Percentiles rank a stretch among this genome's conserved stretches.
These are phyloP conservation scores for Cercophora newfieldiana DNA, from an alignment of 495 filamentous ascomycete genomes.

Conservation along the genomic window DNA sequence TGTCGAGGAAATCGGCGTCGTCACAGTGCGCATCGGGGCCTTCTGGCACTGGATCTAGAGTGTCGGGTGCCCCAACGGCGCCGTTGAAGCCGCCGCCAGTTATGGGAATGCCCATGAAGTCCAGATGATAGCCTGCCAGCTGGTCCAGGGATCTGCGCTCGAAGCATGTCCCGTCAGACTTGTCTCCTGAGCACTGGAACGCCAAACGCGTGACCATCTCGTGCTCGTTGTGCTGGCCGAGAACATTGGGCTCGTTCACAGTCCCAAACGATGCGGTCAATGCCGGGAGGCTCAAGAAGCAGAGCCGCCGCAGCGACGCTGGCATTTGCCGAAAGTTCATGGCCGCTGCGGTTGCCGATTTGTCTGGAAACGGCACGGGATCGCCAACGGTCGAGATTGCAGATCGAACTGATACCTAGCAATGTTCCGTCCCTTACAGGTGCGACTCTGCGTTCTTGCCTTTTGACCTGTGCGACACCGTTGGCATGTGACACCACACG, in stretches of 20 bases:
- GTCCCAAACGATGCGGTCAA: conserved; percentile 25
- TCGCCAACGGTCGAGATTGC: no score
- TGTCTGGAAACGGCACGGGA: no score
- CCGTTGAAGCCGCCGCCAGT: conserved; percentile 29
- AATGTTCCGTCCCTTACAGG: no score
- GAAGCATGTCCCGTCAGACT: conserved; percentile 32
- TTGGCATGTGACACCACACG: no score
- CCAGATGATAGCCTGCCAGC: conserved; percentile 28
- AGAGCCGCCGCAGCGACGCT: background rate
- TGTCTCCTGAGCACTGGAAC: conserved; percentile 27
- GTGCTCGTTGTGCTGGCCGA: conserved; percentile 35
- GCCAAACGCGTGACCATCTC: conserved; percentile 35
- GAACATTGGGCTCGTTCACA: conserved; percentile 28
- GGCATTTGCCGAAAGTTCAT: background rate
- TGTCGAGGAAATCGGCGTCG: conserved; percentile 33
- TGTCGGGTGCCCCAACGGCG: conserved; percentile 32
- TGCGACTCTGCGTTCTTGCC: no score
- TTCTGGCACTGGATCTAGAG: conserved; percentile 32
- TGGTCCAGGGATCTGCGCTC: conserved; percentile 33
- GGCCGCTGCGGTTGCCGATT: no score
- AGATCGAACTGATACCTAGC: no score
- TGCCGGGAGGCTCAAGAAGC: background rate
- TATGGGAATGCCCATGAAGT: conserved; percentile 26
- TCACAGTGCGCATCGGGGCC: conserved; percentile 33
- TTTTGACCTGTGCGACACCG: no score